Conservation (phyloP, 345 rosid genomes). For the Pistacia vera region DNA sequence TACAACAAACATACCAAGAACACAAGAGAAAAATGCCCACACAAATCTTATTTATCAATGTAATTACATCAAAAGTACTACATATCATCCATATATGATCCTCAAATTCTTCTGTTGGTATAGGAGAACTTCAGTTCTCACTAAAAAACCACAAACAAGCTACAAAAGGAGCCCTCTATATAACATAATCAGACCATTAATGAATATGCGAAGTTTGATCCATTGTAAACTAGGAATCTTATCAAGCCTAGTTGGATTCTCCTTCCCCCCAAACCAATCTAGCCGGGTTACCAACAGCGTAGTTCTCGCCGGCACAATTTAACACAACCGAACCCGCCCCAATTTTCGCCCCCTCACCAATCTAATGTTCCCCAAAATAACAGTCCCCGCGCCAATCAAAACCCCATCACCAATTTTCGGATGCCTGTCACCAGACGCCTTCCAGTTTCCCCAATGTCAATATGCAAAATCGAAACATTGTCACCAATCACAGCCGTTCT, state of each 20-base stretch:
- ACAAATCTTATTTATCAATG: neutral
- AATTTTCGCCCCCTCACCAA: constrained; percentile 96
- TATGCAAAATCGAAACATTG: constrained; percentile 85
- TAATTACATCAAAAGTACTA: neutral
- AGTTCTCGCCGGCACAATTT: constrained; percentile 70
- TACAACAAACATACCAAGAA: neutral
- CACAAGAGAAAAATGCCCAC: neutral
- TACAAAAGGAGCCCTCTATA: constrained; percentile 35
- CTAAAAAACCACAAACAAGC: neutral
- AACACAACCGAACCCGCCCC: constrained; percentile 93
- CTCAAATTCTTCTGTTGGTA: neutral
- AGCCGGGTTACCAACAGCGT: constrained; percentile 97
- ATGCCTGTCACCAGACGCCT: constrained; percentile 79
- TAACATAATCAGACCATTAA: constrained; percentile 93
- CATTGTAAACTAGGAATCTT: constrained; percentile 91
- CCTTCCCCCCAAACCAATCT: constrained; percentile 89
- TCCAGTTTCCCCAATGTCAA: constrained; percentile 90
- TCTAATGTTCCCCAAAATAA: constrained; percentile 82
- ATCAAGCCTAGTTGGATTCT: constrained; percentile 71
- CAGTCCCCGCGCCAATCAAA: constrained; percentile 88
- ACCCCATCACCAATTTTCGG: constrained; percentile 98
- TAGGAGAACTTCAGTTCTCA: constrained; percentile 1
- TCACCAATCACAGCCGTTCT: constrained; percentile 93
- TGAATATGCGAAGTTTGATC: constrained; percentile 83
- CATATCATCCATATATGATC: neutral